Base-by-base conservation (phyloP, 179 eudicot species). In the Gypsophila paniculata region DNA sequence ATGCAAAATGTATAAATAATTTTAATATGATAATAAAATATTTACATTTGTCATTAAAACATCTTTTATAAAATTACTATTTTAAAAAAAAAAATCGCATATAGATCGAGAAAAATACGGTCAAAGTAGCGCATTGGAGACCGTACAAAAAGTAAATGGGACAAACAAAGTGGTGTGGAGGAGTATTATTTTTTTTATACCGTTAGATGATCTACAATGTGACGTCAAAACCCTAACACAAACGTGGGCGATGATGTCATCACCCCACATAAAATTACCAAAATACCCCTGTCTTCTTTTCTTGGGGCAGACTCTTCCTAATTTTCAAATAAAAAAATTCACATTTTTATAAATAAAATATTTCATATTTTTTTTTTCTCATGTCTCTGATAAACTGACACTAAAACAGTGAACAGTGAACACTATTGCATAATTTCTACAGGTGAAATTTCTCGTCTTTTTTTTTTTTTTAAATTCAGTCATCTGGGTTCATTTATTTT, bases 221-320 rank as follows among this genome's bases (percentile, higher is more conserved):
- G 67, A 71, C 44, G 38, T 71, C 66, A 71, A 38, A 42, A 2
- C 12, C 9, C 34, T 1, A 22, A 14, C 17, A 22, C 42, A 14
- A 71, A 71, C 74, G 74, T 71, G 42, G 58, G 67, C 13, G 26
- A 13, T 71, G 74, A 71, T 60, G 74, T 60, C 60, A n/a, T n/a
- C n/a, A n/a, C n/a, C n/a, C n/a, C n/a, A n/a, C n/a, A n/a, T n/a
- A n/a, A n/a, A n/a, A n/a, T n/a, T n/a, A n/a, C n/a, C n/a, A 21
- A 3, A 21, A 14, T 42, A 19, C 54, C 38, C 5, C n/a, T 48
- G 23, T 59, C 57, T 21, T 49, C 60, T 60, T 60, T 44, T 49
- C 74, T 71, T 71, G 67, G 74, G 44, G 11, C 25, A 71, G 23
- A 39, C 9, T 71, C 64, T 71, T 71, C 57, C 55, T 38, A 39